phyloP scores from a whole-genome alignment of 2,329 filamentous ascomycete genomes.

The Pezicula neosporulosa region DNA sequence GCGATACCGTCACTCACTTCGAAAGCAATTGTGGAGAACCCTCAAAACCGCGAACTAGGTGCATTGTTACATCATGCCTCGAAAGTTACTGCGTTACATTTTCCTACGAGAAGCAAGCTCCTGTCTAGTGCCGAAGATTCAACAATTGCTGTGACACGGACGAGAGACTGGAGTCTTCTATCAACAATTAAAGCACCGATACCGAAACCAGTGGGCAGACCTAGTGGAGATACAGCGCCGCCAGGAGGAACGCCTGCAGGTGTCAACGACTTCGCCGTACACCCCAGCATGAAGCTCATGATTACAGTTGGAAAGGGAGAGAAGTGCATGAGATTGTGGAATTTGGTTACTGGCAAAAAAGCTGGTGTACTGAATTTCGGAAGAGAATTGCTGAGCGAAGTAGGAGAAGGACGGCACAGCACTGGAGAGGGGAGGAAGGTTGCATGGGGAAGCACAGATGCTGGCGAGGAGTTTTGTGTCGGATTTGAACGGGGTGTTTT shows the following conservation, averaged over 20 bases:
- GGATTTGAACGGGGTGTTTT: slow-evolving; percentile 82
- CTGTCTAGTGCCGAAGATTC: slow-evolving; percentile 88
- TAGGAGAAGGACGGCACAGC: slow-evolving; percentile 72
- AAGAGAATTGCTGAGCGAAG: slow-evolving; percentile 65
- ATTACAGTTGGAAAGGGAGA: slow-evolving; percentile 88
- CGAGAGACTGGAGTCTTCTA: slow-evolving; percentile 84
- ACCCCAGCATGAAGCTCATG: slow-evolving; percentile 96
- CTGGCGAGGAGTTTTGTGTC: slow-evolving; percentile 82
- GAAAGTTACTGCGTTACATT: slow-evolving; percentile 74
- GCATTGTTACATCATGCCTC: slow-evolving; percentile 83
- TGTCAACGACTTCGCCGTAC: slow-evolving; percentile 91
- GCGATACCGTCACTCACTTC: slow-evolving; percentile 65
- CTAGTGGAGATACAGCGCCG: slow-evolving; percentile 85
- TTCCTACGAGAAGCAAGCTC: slow-evolving; percentile 83
- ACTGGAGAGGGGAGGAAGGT: slow-evolving; percentile 82
- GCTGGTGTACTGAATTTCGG: slow-evolving; percentile 88
- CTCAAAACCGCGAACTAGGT: slow-evolving; percentile 83
- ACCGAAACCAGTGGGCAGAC: slow-evolving; percentile 74
- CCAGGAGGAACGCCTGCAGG: slow-evolving; percentile 79
- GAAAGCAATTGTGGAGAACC: slow-evolving; percentile 76
- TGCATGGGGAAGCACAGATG: slow-evolving; percentile 70
- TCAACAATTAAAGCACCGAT: slow-evolving; percentile 86
- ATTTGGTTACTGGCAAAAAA: slow-evolving; percentile 93
- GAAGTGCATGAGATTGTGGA: slow-evolving; percentile 91
- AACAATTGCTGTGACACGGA: slow-evolving; percentile 81